Base-by-base conservation (phyloP, 1,139 yeast genomes). In the Blastobotrys raffinosifermentans region DNA sequence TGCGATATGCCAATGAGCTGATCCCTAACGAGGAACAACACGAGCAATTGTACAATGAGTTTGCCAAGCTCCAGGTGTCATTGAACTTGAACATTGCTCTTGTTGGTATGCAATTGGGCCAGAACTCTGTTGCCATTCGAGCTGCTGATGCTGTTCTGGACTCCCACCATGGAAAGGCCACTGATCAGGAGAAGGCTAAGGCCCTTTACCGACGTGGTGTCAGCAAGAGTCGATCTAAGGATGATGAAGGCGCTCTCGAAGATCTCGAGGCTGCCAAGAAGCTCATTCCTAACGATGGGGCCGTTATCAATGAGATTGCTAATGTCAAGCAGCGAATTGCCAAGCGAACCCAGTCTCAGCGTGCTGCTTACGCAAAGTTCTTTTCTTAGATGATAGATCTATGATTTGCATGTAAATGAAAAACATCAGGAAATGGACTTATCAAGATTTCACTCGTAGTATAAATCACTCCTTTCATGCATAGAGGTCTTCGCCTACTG, bases 201-300 rank as follows among this genome's bases (percentile, higher is more conserved):
- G 96, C 96, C 0, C 67, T 75, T 36, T 87, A 80, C 66, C 77
- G 96, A 58, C 78, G 86, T 61, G 96, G 94, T 25, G 78, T 75
- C 54, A 96, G 94, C 1, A 70, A 77, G 50, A 62, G 75, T 39
- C 64, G 74, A 17, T 64, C 69, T 19, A 81, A 81, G 55, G 79
- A 84, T 55, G 84, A 80, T 44, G 89, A 79, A 25, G 72, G 68
- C 35, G 95, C 96, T 0, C 66, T 80, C 38, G 60, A 59, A 22
- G 81, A 78, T 46, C 73, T 89, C 43, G 75, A 77, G 46, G 69
- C 70, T 40, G 96, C 97, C 0, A 64, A 77, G 31, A 63, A 67
- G 44, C 60, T 73, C 34, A 75, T 80, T 38, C 95, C 94, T 21
- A 66, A 67, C 26, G 98, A 91, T 55, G 76, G 74, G 2, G 95